Conservation (phyloP, 164 flowering plant genomes). For the Dillenia suffruticosa region DNA sequence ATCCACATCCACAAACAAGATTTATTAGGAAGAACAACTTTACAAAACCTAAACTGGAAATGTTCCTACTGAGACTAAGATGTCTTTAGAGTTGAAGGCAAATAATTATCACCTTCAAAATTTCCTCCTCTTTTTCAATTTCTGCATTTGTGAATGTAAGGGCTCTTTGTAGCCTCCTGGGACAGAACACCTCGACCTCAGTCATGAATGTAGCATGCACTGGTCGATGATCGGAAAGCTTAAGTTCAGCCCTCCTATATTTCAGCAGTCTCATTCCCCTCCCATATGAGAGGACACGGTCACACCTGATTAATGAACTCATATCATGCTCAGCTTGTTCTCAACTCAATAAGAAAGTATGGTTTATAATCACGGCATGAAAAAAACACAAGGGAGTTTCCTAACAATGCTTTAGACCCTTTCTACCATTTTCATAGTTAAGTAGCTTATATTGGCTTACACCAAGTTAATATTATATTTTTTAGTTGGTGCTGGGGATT, state of each 20-base stretch:
- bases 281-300: constrained; percentile 85
- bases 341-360: background rate
- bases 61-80: too few species aligned
- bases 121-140: constrained; percentile 40
- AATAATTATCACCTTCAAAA: constrained; percentile 24
- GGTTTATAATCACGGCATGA: background rate
- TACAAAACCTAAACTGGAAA: too few species aligned
- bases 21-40: too few species aligned
- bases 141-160: constrained; percentile 83
- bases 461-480: too few species aligned
- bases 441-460: background rate
- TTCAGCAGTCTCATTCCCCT: constrained; percentile 65
- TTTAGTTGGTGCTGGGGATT: too few species aligned
- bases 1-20: too few species aligned
- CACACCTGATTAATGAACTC: constrained; percentile 64
- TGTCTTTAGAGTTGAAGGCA: background rate
- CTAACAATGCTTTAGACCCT: too few species aligned
- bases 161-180: constrained; percentile 74
- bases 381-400: background rate
- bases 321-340: background rate
- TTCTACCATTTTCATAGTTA: too few species aligned
- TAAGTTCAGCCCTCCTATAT: constrained; percentile 66
- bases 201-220: constrained; percentile 69
- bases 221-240: constrained; percentile 94
- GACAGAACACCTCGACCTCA: constrained; percentile 76